A percentile compares a stretch with the other conserved stretches of the same genome.
These are phyloP conservation scores for Incumbomyces delicatus DNA, from an alignment of 2,329 filamentous ascomycete genomes.

Conservation along the genomic window DNA sequence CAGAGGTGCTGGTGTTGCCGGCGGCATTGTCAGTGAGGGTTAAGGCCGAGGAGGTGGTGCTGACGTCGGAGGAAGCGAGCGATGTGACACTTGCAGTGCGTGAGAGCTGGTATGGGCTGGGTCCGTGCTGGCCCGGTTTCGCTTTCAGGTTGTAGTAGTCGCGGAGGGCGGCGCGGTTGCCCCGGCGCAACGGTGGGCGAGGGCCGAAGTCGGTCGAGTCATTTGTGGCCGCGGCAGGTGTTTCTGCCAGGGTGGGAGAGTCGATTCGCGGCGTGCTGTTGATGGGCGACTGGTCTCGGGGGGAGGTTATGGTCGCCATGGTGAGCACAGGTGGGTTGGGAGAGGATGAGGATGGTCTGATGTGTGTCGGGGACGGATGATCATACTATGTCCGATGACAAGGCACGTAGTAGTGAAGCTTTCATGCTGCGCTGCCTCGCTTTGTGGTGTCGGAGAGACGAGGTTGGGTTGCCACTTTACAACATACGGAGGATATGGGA, in stretches of 20 bases:
- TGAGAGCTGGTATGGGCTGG: slow-evolving; percentile 20
- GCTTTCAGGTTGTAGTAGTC: slow-evolving; percentile 85
- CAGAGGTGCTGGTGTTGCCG: slow-evolving; percentile 33
- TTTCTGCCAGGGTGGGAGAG: slow-evolving; percentile 45
- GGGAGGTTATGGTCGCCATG: slow-evolving; percentile 54
- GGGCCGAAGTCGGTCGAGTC: slow-evolving; percentile 60
- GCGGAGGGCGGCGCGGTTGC: slow-evolving; percentile 77
- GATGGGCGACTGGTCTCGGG: slow-evolving; percentile 25
- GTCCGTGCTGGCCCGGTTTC: slow-evolving; percentile 18
- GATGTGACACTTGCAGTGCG: slow-evolving; percentile 21
- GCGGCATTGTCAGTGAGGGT: slow-evolving; percentile 36
- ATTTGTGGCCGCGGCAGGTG: slow-evolving; percentile 65
- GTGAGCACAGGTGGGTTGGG: slow-evolving; percentile 7
- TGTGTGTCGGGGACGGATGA: not conserved
- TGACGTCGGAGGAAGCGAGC: slow-evolving; percentile 25
- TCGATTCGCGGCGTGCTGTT: slow-evolving; percentile 10
- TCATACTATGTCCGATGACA: not conserved
- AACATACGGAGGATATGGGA: too few species aligned
- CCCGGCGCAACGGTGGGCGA: slow-evolving; percentile 48
- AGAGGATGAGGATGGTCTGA: not conserved
- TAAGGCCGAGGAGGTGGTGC: slow-evolving; percentile 30
- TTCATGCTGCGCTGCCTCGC: too few species aligned
- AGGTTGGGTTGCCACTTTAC: too few species aligned
- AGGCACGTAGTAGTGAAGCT: too few species aligned
- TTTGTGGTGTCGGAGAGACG: too few species aligned